phyloP scores from a whole-genome alignment of 1,284 basidiomycete genomes.

The Sparassis latifolia region DNA sequence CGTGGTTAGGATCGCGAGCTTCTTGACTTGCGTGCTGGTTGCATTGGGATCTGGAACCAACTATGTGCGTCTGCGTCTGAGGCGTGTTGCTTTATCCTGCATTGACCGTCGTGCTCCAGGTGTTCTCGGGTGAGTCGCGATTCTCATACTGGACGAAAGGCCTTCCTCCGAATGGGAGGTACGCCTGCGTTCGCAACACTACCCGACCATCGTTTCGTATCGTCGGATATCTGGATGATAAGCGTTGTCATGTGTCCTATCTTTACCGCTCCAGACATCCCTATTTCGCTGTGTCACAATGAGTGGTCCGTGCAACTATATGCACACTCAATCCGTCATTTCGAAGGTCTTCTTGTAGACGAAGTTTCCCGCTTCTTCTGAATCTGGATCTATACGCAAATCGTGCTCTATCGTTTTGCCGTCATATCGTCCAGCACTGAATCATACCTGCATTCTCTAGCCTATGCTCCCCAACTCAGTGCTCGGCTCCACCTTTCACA shows the following conservation, averaged over 20 bases:
- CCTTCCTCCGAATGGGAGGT: neutral
- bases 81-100: neutral
- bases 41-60: conserved; percentile 63
- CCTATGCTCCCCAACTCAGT: conserved; percentile 77
- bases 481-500: conserved; percentile 63
- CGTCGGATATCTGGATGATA: neutral
- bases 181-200: neutral
- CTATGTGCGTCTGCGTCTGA: conserved; percentile 45
- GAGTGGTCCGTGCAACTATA: neutral
- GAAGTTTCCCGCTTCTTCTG: neutral
- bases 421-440: neutral
- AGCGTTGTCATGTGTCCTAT: neutral
- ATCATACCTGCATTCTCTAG: conserved; percentile 29
- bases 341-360: neutral
- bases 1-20: conserved; percentile 34
- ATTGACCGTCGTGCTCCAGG: conserved; percentile 21
- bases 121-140: conserved; percentile 39
- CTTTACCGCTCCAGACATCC: neutral
- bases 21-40: conserved; percentile 50
- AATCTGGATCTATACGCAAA: neutral
- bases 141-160: neutral
- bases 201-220: neutral
- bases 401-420: neutral
- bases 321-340: neutral
- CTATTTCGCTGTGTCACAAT: neutral